Evolutionary conservation across 306 rosid species (phyloP).

Genomic region (Inga leiocalycina): DNA sequence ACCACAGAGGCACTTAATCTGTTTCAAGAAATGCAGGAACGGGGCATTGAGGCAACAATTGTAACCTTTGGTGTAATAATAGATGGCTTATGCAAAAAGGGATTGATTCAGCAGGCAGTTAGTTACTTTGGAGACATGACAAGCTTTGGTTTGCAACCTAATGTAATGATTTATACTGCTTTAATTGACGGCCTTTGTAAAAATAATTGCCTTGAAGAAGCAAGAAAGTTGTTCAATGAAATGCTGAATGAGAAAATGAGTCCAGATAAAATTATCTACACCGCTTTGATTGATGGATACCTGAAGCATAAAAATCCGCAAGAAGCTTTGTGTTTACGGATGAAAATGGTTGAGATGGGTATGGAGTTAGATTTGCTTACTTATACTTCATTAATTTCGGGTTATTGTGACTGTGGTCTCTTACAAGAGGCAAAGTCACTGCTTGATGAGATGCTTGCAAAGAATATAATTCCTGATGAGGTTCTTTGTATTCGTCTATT

Average conservation of each 20-base stretch:
- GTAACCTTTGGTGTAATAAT: conserved; percentile 84
- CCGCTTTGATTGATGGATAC: conserved; percentile 83
- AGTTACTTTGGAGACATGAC: conserved; percentile 63
- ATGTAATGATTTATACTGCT: conserved; percentile 78
- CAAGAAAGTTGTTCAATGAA: conserved; percentile 72
- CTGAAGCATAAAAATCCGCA: conserved; percentile 79
- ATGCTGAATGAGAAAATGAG: conserved; percentile 75
- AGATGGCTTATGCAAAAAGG: conserved; percentile 88
- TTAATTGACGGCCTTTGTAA: conserved; percentile 88
- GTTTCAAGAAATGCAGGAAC: conserved; percentile 71
- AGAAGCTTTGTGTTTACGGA: conserved; percentile 65
- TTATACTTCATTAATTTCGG: conserved; percentile 87
- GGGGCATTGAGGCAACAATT: conserved; percentile 58
- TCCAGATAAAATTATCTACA: conserved; percentile 81
- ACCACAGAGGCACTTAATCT: conserved; percentile 61
- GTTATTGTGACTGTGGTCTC: conserved; percentile 66
- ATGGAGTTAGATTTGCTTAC: conserved; percentile 73
- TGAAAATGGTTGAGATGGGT: conserved; percentile 76
- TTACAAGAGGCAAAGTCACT: conserved; percentile 66
- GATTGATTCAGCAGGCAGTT: conserved; percentile 69
- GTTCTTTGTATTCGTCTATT: conserved; percentile 66
- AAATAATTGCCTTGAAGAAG: conserved; percentile 60
- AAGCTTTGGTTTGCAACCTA: conserved; percentile 67
- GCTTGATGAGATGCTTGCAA: conserved; percentile 78
- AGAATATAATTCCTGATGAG: conserved; percentile 76